Evolutionary conservation across 2,329 filamentous ascomycete species (phyloP).

Genomic region (Helotiales sp.): DNA sequence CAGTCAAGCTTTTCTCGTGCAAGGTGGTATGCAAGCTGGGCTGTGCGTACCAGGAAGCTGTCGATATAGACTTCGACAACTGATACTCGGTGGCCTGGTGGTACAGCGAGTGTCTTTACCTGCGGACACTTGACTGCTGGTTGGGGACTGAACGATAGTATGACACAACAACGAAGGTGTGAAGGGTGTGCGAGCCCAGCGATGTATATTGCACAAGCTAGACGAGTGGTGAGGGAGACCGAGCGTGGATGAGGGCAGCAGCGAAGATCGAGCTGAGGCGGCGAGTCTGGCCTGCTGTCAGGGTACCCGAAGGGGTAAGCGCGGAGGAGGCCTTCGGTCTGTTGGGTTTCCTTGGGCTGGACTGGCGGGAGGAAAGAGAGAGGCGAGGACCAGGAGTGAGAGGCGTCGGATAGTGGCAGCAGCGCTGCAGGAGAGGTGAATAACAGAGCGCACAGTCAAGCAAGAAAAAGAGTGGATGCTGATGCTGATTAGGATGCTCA

Average conservation of each 20-base stretch:
- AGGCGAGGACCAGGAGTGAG: neutral
- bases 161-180: slow-evolving; percentile 25
- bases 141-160: slow-evolving; percentile 18
- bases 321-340: slow-evolving; percentile 3
- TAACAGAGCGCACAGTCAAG: neutral
- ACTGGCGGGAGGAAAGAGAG: slow-evolving; percentile 4
- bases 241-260: slow-evolving; percentile 9
- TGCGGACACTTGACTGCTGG: slow-evolving; percentile 10
- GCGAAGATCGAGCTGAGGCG: slow-evolving; percentile 9
- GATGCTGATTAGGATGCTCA: no score
- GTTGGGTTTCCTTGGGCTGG: slow-evolving; percentile 6
- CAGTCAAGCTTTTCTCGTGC: slow-evolving; percentile 1
- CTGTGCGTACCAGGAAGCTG: neutral
- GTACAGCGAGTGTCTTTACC: slow-evolving; percentile 16
- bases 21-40: neutral
- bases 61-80: slow-evolving; percentile 8
- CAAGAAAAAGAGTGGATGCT: slow-evolving; percentile 3
- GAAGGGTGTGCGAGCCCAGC: slow-evolving; percentile 21
- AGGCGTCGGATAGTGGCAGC: neutral
- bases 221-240: slow-evolving; percentile 10
- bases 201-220: slow-evolving; percentile 27
- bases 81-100: slow-evolving; percentile 4
- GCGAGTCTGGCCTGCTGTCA: slow-evolving; percentile 17
- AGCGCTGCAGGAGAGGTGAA: no score
- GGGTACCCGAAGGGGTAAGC: slow-evolving; percentile 15